These are phyloP conservation scores for Circinella umbellata DNA, from an alignment of 371 early-diverging fungal genomes.

Conservation along the genomic window DNA sequence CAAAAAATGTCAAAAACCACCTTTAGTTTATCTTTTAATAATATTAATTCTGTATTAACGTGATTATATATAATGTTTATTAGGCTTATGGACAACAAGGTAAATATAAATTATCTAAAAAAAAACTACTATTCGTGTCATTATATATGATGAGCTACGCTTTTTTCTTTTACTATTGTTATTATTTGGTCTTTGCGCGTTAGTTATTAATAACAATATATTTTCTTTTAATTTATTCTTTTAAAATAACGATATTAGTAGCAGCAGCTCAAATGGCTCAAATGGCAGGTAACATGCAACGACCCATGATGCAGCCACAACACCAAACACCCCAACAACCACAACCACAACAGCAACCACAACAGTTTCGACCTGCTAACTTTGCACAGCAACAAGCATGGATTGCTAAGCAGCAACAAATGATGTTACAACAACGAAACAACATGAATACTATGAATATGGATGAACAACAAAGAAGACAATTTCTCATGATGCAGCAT, in stretches of 20 bases:
- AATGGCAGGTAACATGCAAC: slow-evolving; percentile 7
- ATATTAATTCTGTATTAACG: no score
- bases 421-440: slow-evolving; percentile 26
- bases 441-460: neutral
- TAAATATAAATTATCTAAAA: neutral
- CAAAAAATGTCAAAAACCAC: neutral
- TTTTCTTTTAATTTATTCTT: no score
- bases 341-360: slow-evolving; percentile 19
- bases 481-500: slow-evolving; percentile 27
- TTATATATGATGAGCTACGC: neutral
- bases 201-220: no score
- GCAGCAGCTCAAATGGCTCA: neutral
- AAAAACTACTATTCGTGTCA: neutral
- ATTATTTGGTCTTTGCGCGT: neutral
- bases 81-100: slow-evolving; percentile 9
- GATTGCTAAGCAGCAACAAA: slow-evolving; percentile 39
- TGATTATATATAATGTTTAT: no score
- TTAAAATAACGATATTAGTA: no score
- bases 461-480: slow-evolving; percentile 28
- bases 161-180: neutral
- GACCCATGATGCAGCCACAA: slow-evolving; percentile 14
- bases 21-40: neutral
- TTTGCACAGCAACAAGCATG: slow-evolving; percentile 33
- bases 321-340: neutral
- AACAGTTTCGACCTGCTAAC: slow-evolving; percentile 20